Evolutionary conservation across 2,329 filamentous ascomycete species (phyloP).

Genomic region (Tolypocladium ophioglossoides): DNA sequence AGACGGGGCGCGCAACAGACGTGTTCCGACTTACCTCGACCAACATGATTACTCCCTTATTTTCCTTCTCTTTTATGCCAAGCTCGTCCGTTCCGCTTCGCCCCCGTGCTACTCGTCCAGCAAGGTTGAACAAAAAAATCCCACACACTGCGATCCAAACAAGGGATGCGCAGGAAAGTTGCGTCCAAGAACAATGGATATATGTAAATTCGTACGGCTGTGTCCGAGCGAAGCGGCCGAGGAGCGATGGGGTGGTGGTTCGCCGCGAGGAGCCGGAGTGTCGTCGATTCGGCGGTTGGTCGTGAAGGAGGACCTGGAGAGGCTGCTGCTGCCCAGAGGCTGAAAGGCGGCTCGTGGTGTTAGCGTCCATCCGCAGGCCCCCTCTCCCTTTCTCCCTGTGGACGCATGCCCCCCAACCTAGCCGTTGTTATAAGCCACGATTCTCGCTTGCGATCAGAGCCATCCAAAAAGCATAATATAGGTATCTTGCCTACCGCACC

Average conservation of each 20-base stretch:
- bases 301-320: not conserved
- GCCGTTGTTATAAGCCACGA: not conserved
- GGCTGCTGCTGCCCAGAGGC: not conserved
- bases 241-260: slow-evolving; percentile 2
- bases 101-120: not conserved
- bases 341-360: not conserved
- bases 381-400: not conserved
- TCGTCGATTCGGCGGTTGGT: not conserved
- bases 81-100: not conserved
- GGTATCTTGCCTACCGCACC: not conserved
- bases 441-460: not conserved
- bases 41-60: slow-evolving; percentile 18
- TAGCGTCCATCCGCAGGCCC: not conserved
- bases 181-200: not conserved
- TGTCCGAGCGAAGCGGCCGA: slow-evolving; percentile 3
- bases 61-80: slow-evolving; percentile 5
- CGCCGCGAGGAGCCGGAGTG: slow-evolving; percentile 2
- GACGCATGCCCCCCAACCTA: not conserved
- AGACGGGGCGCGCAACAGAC: not conserved
- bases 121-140: slow-evolving; percentile 1
- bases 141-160: slow-evolving; percentile 1
- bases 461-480: not conserved
- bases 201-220: not conserved
- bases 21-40: slow-evolving; percentile 21
- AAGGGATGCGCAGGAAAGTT: not conserved